phyloP scores from a whole-genome alignment of 306 rosid species.

The Dalbergia cultrata region DNA sequence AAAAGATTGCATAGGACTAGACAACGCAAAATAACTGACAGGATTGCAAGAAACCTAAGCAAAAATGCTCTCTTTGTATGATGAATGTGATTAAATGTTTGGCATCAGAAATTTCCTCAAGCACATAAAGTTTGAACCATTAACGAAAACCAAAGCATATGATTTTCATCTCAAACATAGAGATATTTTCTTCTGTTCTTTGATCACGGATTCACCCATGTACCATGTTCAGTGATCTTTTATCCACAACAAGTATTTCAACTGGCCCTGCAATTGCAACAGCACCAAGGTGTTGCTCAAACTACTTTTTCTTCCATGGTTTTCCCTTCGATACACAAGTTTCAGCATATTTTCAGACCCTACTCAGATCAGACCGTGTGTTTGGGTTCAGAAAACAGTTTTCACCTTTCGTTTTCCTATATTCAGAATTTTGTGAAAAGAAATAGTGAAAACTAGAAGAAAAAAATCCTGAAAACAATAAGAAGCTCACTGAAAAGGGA shows the following conservation, averaged over 20 bases:
- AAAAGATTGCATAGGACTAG: not conserved
- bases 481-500: no score
- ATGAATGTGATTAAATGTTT: no score
- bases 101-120: not conserved
- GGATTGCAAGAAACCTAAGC: not conserved
- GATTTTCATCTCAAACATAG: not conserved
- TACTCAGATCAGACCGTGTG: constrained; percentile 16
- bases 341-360: constrained; percentile 24
- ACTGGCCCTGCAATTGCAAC: not conserved
- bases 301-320: not conserved
- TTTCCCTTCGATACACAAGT: constrained; percentile 1
- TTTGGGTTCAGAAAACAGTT: no score
- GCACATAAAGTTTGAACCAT: not conserved
- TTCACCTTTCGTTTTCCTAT: no score
- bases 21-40: constrained; percentile 1
- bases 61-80: not conserved
- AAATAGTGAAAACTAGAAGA: no score
- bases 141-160: constrained; percentile 8
- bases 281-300: not conserved
- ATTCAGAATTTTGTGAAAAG: no score
- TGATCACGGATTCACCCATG: not conserved
- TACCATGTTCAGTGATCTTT: not conserved
- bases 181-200: not conserved
- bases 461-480: no score
- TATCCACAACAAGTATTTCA: not conserved